Base-by-base conservation (phyloP, 176 grass and related monocot species). In the Bolboschoenus planiculmis region DNA sequence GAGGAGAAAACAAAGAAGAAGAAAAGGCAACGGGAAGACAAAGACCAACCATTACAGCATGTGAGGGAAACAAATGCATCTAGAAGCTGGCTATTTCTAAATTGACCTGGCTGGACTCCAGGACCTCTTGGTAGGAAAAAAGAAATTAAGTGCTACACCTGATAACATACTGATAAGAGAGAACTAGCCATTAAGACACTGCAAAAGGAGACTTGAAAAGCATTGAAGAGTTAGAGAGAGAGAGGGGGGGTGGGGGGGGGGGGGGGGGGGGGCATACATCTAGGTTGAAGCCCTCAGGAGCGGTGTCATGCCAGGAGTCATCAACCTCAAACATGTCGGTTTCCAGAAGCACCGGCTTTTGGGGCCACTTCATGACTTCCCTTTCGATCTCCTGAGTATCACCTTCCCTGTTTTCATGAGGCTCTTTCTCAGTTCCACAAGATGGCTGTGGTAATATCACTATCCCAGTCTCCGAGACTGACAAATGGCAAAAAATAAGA, bases 321-420 rank as follows among this genome's bases (percentile, higher is more conserved):
- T 97, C 92, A 2, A 91, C 92, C 42, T 94, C 90, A 85, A 97
- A 93, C 90, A 91, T 89, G 65, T 97, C 95, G 20, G 95, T 94
- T 53, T 94, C 88, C 21, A 94, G 79, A 82, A 92, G 87, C 60
- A 94, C 84, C 55, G 92, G 63, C 74, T 97, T 97, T 88, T 85
- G 84, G 33, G 92, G 92, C 95, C 95, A 97, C 83, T 94, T 94
- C 37, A 88, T 67, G 76, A 85, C 73, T 82, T 68, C 88, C 67
- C 74, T 90, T 78, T 90, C 92, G 51, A 88, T 66, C 70, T 94
- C 92, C 87, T 77, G 81, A 60, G 43, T 62, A 54, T 89, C 91
- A 35, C 18, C 21, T 80, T 80, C 27, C 18, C 11, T 78, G 7
- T 86, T 83, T 63, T 84, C 88, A 26, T 16, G 60, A 26, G 51